Evolutionary conservation across 208 protist species (phyloP), one percentile per base, ranked within the genome.

Genomic region (Trypanosomatidae sp.): DNA sequence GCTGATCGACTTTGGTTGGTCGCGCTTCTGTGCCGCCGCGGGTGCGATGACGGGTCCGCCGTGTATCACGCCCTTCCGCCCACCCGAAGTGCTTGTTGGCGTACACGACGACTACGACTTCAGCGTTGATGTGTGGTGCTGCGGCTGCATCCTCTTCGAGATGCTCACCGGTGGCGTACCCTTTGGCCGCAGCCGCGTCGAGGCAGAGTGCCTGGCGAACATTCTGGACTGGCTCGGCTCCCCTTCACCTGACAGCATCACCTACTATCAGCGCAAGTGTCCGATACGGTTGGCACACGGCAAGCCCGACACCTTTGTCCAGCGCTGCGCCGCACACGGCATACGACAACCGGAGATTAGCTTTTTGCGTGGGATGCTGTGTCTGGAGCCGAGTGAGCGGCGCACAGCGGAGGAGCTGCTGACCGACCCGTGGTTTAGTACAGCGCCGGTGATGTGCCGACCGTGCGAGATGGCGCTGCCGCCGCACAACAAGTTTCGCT

Each of bases 61-160:
- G 17, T 93, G 92, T 74, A 82, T 86, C 6, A 72, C 91, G 0
- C 52, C 71, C 2, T 95, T 94, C 69, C 84, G 92, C 17, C 81
- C 92, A 3, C 92, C 92, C 2, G 92, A 97, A 69, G 77, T 95
- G 30, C 79, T 97, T 19, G 71, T 92, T 7, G 86, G 86, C 4
- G 79, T 79, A 6, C 52, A 81, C 52, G 41, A 78, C 56, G 77
- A 85, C 52, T 95, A 96, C 74, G 99, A 99, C 79, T 90, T 91
- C 28, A 77, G 95, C 30, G 89, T 99, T 44, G 98, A 99, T 73
- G 69, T 99, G 30, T 99, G 97, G 98, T 97, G 94, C 60, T 88
- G 85, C 50, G 98, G 97, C 25, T 99, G 98, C 81, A 98, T 99
- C 13, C 81, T 99, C 15, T 99, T 98, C 30, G 99, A 99, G 86